Base-by-base conservation (phyloP, 768 basidiomycete genomes). In the Albatrellus ellisii region DNA sequence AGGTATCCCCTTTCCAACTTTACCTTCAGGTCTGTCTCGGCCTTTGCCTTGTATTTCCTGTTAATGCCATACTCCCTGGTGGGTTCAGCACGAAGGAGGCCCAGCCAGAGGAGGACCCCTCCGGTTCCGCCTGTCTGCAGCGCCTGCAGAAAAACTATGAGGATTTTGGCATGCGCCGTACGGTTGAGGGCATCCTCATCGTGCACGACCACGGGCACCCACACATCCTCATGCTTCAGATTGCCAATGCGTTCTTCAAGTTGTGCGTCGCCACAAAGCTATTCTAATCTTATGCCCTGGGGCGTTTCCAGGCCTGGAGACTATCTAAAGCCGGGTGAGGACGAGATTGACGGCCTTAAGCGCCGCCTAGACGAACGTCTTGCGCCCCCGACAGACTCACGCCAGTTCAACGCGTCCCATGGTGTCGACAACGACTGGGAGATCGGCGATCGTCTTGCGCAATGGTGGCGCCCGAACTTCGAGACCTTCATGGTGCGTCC, bases 401-500 rank as follows among this genome's bases (percentile, higher is more conserved):
- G 63, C 15, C 83, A 87, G 43, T 86, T 84, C 56, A 79, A 83
- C 60, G 68, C 73, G 25, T 71, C 75, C 0, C 81, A 87, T 46
- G 82, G 79, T 1, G 72, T 80, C 18, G 81, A 80, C 53, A 85
- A 84, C 41, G 88, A 90, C 32, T 99, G 95, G 95, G 85, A 92
- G 60, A 89, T 97, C 31, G 85, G 85, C 1, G 92, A 98, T 52
- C 91, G 89, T 52, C 68, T 98, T n/a, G 88, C 89, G 0, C 90
- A 91, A 57, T 99, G 94, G 92, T 99, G 87, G 84, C 66, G 95
- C 37, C 92, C 94, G 0, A 94, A 95, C 56, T 99, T 95, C 52
- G 94, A 99, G 66, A 92, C 90, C 0, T 98, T 98, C 63, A 92
- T 95, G 84, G 92, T 94, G 52, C n/a, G n/a, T n/a, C n/a, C n/a